A percentile compares a stretch with the other conserved stretches of the same genome.
These are phyloP conservation scores for Phytophthora tentaculata DNA, from an alignment of 352 stramenopile genomes.

Conservation along the genomic window DNA sequence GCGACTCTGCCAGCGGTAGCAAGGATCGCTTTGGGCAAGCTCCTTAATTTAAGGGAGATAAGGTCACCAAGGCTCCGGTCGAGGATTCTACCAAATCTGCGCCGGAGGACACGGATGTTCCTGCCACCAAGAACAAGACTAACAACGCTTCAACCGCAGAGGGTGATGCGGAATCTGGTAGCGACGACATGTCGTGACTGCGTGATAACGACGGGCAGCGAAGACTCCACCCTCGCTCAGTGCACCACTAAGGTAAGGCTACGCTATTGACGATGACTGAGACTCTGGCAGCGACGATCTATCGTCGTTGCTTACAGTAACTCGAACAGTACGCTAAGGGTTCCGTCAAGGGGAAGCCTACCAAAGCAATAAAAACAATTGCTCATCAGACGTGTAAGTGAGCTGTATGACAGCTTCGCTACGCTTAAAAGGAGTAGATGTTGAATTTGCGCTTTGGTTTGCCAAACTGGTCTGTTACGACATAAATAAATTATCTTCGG, in stretches of 20 bases:
- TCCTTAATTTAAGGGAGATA: constrained; percentile 4
- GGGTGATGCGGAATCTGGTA: constrained; percentile 5
- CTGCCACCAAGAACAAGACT: constrained; percentile 5
- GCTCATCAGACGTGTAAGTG: constrained; percentile 4
- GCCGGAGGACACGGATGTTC: neutral
- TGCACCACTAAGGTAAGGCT: too few relatives aligned
- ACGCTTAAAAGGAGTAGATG: too few relatives aligned
- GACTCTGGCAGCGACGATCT: too few relatives aligned
- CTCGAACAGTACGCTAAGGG: too few relatives aligned
- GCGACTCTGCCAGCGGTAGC: constrained; percentile 4
- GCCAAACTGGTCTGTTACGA: too few relatives aligned
- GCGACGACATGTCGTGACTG: constrained; percentile 6
- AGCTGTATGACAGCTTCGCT: neutral
- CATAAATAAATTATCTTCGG: too few relatives aligned
- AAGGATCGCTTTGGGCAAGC: too few relatives aligned
- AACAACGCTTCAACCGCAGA: constrained; percentile 3
- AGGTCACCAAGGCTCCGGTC: constrained; percentile 5
- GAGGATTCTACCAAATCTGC: constrained; percentile 5
- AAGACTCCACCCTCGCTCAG: neutral
- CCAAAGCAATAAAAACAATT: too few relatives aligned
- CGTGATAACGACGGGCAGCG: constrained; percentile 4
- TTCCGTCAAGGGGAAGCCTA: constrained; percentile 10
- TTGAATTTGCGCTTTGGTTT: neutral
- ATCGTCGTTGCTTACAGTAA: too few relatives aligned
- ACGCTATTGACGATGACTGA: too few relatives aligned